Percentiles rank a stretch among this genome's conserved stretches.
phyloP scores from a whole-genome alignment of 139 green algal species.

The Coelastrella sp. region DNA sequence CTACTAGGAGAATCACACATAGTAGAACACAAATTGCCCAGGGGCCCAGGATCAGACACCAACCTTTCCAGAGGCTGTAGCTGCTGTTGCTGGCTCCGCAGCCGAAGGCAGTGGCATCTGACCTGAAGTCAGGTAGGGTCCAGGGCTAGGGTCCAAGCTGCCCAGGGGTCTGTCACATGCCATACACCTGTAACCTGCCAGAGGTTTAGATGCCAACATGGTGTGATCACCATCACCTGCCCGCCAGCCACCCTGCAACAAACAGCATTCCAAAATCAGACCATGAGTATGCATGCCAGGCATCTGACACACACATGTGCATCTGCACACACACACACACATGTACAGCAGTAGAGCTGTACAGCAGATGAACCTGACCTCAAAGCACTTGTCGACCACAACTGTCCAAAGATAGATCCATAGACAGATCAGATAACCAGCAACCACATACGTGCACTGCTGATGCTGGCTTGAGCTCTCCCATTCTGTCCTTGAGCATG shows the following conservation, averaged over 20 bases:
- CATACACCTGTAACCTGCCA: constrained; percentile 61
- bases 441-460: background rate
- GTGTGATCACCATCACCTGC: constrained; percentile 60
- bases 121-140: constrained; percentile 61
- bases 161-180: constrained; percentile 72
- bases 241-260: constrained; percentile 6
- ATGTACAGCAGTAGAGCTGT: no score
- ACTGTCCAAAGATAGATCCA: background rate
- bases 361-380: no score
- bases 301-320: no score
- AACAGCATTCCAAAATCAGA: no score
- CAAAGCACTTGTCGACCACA: background rate
- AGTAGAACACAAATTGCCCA: background rate
- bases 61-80: constrained; percentile 20
- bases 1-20: no score
- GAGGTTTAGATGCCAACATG: constrained; percentile 68
- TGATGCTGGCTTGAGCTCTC: background rate
- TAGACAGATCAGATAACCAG: background rate
- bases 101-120: constrained; percentile 34
- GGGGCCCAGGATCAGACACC: background rate
- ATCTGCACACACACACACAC: no score
- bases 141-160: constrained; percentile 56
- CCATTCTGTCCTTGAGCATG: constrained; percentile 13
- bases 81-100: constrained; percentile 9
- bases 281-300: no score